Conservation (phyloP, 2,329 filamentous ascomycete species). For the Dactylonectria estremocensis region DNA sequence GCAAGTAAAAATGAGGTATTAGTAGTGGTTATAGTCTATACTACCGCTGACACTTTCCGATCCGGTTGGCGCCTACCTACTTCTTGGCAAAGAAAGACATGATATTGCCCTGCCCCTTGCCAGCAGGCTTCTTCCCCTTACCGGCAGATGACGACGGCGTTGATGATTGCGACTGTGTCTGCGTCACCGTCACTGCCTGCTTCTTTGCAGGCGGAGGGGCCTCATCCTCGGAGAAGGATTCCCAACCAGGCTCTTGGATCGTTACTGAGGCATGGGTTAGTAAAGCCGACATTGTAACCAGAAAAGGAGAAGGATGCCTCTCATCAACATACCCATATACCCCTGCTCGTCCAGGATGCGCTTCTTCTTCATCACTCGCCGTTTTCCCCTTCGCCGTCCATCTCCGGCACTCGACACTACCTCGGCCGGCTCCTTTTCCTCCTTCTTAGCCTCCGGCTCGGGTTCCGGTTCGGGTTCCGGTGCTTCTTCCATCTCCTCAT, state of each 20-base stretch:
- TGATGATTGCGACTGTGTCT: conserved; percentile 56
- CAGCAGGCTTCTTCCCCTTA: conserved; percentile 69
- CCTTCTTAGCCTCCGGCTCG: conserved; percentile 55
- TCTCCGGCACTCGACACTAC: conserved; percentile 67
- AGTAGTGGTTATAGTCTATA: conserved; percentile 2
- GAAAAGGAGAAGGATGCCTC: background rate
- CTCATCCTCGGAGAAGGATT: conserved; percentile 94
- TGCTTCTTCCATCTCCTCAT: conserved; percentile 60
- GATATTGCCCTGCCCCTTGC: conserved; percentile 84
- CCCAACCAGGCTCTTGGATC: conserved; percentile 87
- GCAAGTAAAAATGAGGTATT: conserved; percentile 44
- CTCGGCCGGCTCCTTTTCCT: conserved; percentile 64
- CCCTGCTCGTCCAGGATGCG: conserved; percentile 90
- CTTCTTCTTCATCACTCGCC: conserved; percentile 90
- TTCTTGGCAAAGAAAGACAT: conserved; percentile 96
- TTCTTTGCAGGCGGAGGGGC: conserved; percentile 68
- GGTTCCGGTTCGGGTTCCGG: conserved; percentile 57
- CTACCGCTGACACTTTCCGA: background rate
- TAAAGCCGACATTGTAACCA: background rate
- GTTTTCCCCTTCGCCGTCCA: conserved; percentile 81
- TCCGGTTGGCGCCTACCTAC: conserved; percentile 56
- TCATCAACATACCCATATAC: conserved; percentile 81
- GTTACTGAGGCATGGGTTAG: conserved; percentile 73
- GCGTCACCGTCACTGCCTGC: conserved; percentile 61
- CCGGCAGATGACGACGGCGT: conserved; percentile 61